These are phyloP conservation scores for Ceriops tagal DNA, from an alignment of 345 rosid species.

Conservation along the genomic window DNA sequence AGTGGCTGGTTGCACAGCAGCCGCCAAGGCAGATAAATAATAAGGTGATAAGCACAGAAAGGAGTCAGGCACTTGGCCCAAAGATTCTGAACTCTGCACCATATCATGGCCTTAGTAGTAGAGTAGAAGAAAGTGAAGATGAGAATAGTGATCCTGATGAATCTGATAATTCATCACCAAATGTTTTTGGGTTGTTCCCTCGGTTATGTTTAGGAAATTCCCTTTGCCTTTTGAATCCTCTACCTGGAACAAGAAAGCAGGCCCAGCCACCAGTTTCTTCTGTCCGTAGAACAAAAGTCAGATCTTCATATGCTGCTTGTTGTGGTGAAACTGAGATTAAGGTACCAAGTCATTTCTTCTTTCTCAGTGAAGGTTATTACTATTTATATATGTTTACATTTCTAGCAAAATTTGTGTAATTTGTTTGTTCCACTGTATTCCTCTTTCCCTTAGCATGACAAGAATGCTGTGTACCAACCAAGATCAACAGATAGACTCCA, in stretches of 20 bases:
- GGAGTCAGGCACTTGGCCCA: conserved; percentile 15
- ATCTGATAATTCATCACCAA: conserved; percentile 36
- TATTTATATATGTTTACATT: not conserved
- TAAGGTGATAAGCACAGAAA: conserved; percentile 26
- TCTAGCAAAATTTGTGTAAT: not conserved
- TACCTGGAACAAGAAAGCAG: conserved; percentile 53
- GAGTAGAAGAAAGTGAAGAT: conserved; percentile 43
- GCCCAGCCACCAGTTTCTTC: conserved; percentile 37
- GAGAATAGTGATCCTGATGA: conserved; percentile 41
- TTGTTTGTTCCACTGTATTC: not conserved
- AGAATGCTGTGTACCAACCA: conserved; percentile 17
- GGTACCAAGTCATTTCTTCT: conserved; percentile 34
- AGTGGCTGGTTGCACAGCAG: conserved; percentile 41
- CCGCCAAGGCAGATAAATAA: conserved; percentile 24
- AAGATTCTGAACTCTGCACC: conserved; percentile 28
- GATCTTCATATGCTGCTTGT: conserved; percentile 33
- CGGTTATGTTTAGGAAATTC: conserved; percentile 62
- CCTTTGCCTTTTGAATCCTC: conserved; percentile 54
- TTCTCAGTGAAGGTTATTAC: not conserved
- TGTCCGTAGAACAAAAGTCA: conserved; percentile 40
- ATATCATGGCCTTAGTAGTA: conserved; percentile 21
- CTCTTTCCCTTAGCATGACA: conserved; percentile 25
- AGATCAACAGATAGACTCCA: conserved; percentile 10
- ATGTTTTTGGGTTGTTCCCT: conserved; percentile 72
- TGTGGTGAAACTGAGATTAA: conserved; percentile 31